Base-by-base conservation (phyloP, 164 flowering plant genomes). In the Aristolochia californica region DNA sequence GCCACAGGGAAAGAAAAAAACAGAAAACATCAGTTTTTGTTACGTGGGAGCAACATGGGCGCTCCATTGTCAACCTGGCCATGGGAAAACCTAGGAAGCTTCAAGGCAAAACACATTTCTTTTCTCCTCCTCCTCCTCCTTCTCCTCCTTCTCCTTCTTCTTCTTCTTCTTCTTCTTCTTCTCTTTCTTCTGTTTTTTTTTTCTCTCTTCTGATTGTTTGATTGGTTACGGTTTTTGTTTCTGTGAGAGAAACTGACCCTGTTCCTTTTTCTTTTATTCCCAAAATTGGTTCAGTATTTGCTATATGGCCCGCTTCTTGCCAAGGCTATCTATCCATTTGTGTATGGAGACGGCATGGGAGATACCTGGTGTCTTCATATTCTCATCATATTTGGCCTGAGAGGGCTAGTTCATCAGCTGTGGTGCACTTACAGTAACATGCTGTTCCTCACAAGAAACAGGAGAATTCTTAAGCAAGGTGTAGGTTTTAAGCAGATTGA, bases 401-500 rank as follows among this genome's bases (percentile, higher is more conserved):
- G 95, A 77, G 72, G 66, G 44, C 3, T 62, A 1, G 51, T 78
- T 58, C 70, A 85, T 69, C 77, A 73, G 60, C 54, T 72, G 0
- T 90, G 95, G 93, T 62, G 59, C 59, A 54, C 78, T 20, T 82
- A 44, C 53, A 50, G 34, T 28, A 70, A 52, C 67, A 78, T 83
- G 87, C 66, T 79, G 12, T 90, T 79, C 69, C 70, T 87, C 2
- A 80, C 76, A 15, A 69, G 81, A 24, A 72, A 59, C 40, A 80
- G 75, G 14, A 61, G 79, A n/a, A 65, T 90, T 49, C 53, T 66
- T 28, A 74, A 76, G 58, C 61, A 70, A 21, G 88, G 93, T 0
- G 64, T 70, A 11, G 93, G 79, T 66, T 90, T 74, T 68, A 74
- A 83, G 57, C 95, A 90, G 68, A 82, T 90, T 18, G 95, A 87